Conservation (phyloP, 768 basidiomycete genomes). For the Kwoniella dendrophila region DNA sequence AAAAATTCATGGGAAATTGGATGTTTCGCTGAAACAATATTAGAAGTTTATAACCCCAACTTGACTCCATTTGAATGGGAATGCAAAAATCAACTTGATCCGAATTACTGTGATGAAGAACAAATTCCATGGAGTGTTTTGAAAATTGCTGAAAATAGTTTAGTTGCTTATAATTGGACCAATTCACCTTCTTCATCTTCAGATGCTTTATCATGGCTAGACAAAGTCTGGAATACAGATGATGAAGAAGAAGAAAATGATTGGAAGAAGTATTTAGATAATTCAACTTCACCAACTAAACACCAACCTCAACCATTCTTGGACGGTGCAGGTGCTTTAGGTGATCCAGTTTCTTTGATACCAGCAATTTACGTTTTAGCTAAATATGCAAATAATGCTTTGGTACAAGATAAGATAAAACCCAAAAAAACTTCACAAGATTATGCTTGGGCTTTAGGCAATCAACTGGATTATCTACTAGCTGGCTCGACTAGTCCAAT, state of each 20-base stretch:
- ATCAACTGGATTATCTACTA: constrained; percentile 19
- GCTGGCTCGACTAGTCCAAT: background rate
- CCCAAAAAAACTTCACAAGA: constrained; percentile 9
- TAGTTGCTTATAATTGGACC: constrained; percentile 18
- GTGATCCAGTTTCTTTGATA: constrained; percentile 21
- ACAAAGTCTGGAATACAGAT: background rate
- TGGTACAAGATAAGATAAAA: background rate
- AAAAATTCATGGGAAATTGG: constrained; percentile 30
- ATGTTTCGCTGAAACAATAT: constrained; percentile 9
- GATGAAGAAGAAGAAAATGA: background rate
- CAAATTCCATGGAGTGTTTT: constrained; percentile 15
- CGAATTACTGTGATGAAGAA: background rate
- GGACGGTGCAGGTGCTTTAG: constrained; percentile 24
- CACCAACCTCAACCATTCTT: constrained; percentile 11
- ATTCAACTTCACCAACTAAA: constrained; percentile 3
- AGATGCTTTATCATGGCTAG: too few relatives aligned
- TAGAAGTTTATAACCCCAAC: constrained; percentile 22
- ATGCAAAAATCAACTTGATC: background rate
- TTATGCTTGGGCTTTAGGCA: constrained; percentile 33
- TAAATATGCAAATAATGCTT: constrained; percentile 7
- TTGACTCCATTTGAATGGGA: constrained; percentile 23
- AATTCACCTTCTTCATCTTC: constrained; percentile 10
- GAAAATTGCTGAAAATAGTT: constrained; percentile 1
- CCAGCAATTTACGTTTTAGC: constrained; percentile 18
- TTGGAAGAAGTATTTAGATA: constrained; percentile 12